Percentiles rank a stretch among this genome's conserved stretches.
These are phyloP conservation scores for Adiantum capillusveneris DNA, from an alignment of 75 land plant species.

Conservation along the genomic window DNA sequence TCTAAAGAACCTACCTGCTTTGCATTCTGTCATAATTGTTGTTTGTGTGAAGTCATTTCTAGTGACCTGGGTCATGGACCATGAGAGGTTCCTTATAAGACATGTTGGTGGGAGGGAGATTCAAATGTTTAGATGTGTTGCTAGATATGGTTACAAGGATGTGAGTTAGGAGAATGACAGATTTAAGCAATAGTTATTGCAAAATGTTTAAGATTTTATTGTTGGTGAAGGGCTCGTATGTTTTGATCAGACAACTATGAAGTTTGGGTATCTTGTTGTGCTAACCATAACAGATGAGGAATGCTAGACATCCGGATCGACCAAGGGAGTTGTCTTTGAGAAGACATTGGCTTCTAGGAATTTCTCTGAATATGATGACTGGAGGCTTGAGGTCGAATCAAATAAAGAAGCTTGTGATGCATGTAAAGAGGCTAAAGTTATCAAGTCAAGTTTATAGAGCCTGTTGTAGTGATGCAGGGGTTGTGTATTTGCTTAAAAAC, in stretches of 20 bases:
- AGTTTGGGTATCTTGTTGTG: not conserved
- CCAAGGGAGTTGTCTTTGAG: too few species aligned
- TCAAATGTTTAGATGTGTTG: constrained; percentile 43
- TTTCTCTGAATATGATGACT: too few species aligned
- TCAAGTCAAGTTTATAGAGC: constrained; percentile 2
- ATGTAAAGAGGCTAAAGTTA: too few species aligned
- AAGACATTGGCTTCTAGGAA: too few species aligned
- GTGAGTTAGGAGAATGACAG: constrained; percentile 12
- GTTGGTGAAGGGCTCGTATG: not conserved
- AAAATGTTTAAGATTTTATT: constrained; percentile 35
- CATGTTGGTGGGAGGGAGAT: constrained; percentile 34
- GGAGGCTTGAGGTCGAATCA: too few species aligned
- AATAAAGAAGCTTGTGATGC: too few species aligned
- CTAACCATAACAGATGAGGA: not conserved
- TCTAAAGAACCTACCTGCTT: constrained; percentile 36
- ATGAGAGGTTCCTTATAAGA: constrained; percentile 46
- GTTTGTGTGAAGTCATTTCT: constrained; percentile 54
- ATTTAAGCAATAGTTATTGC: constrained; percentile 37
- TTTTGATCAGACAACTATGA: not conserved
- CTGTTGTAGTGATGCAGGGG: constrained; percentile 24
- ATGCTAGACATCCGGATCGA: too few species aligned
- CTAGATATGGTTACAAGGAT: constrained; percentile 58
- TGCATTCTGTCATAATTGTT: constrained; percentile 49
- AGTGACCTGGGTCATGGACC: constrained; percentile 28
- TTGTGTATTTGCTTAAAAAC: constrained; percentile 60